These are phyloP conservation scores for Saraca asoca DNA, from an alignment of 331 rosid genomes.

Conservation along the genomic window DNA sequence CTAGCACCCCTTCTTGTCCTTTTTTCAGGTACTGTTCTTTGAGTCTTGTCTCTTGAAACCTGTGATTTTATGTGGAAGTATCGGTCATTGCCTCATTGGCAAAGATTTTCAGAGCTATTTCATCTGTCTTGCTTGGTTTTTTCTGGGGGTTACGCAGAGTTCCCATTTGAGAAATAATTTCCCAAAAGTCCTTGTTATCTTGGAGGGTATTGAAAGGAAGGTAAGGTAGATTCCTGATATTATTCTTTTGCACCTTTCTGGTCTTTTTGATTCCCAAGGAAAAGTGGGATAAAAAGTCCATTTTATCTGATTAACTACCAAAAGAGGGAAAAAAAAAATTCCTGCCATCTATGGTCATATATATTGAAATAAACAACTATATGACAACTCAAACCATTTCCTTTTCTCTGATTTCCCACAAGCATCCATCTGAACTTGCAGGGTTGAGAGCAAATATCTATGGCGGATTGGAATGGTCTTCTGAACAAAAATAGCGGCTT, in stretches of 20 bases:
- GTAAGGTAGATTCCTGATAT: conserved; percentile 79
- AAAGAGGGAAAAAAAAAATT: conserved; percentile 22
- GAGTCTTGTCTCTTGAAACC: conserved; percentile 42
- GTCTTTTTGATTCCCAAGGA: conserved; percentile 63
- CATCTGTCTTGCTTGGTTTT: conserved; percentile 40
- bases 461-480: conserved; percentile 58
- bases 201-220: conserved; percentile 44
- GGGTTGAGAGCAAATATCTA: conserved; percentile 37
- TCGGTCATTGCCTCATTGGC: conserved; percentile 28
- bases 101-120: conserved; percentile 41
- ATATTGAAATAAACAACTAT: conserved; percentile 31
- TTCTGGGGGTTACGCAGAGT: conserved; percentile 34
- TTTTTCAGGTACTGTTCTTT: conserved; percentile 31
- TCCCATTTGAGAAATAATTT: conserved; percentile 43
- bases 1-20: not conserved
- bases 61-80: conserved; percentile 63
- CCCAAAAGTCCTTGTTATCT: conserved; percentile 33
- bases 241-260: conserved; percentile 65
- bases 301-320: conserved; percentile 43
- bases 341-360: conserved; percentile 28
- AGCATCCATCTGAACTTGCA: conserved; percentile 14
- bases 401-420: conserved; percentile 19
- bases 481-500: conserved; percentile 35
- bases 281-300: conserved; percentile 22
- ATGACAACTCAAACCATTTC: conserved; percentile 17